Conservation (phyloP, 164 flowering plant genomes). For the Buxus sempervirens region DNA sequence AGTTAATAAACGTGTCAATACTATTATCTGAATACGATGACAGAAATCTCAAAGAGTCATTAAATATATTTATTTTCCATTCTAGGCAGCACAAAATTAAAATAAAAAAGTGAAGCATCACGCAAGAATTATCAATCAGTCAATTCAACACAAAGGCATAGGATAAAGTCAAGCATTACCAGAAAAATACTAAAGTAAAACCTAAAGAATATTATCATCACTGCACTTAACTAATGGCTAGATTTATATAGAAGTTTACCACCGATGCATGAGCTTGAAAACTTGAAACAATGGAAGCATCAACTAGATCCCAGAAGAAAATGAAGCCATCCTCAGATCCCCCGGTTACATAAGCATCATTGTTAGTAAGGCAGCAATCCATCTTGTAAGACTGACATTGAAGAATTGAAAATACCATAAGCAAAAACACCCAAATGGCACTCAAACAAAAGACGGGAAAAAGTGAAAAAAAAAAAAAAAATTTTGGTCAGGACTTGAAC, state of each 20-base stretch:
- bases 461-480: not conserved
- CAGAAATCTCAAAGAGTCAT: no score
- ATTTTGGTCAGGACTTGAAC: not conserved
- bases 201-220: not conserved
- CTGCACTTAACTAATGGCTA: not conserved
- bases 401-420: slow-evolving; percentile 2
- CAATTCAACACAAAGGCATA: no score
- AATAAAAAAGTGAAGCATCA: no score
- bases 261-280: slow-evolving; percentile 88
- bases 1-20: no score
- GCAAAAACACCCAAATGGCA: not conserved
- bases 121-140: no score
- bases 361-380: slow-evolving; percentile 93
- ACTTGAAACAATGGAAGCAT: slow-evolving; percentile 75
- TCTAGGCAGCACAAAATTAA: no score
- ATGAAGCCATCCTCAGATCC: slow-evolving; percentile 94
- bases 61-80: no score
- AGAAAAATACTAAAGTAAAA: no score
- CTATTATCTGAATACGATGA: no score
- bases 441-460: not conserved
- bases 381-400: slow-evolving; percentile 75
- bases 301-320: slow-evolving; percentile 96
- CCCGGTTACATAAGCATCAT: slow-evolving; percentile 83
- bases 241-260: slow-evolving; percentile 37
- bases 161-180: no score